Evolutionary conservation across 2,329 filamentous ascomycete species (phyloP), one percentile per base, ranked within the genome.

Genomic region (Cyclaneusma minus): DNA sequence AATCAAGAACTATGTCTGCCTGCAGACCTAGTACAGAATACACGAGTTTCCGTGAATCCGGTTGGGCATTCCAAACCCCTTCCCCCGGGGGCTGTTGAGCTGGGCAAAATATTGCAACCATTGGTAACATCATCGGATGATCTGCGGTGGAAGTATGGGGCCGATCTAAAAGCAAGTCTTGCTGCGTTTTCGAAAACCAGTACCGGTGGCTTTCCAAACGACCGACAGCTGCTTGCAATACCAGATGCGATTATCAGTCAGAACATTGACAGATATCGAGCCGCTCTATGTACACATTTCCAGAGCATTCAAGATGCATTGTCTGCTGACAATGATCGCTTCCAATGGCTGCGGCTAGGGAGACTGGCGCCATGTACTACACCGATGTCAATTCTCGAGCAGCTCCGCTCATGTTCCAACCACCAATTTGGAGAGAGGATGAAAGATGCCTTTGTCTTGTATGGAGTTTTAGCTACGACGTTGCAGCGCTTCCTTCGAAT

Each of bases 401-500:
- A 56, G 17, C 40, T 63, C 1, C 44, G 50, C 13, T 50, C 47
- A 1, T 46, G 36, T 1, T 45, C 43, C 0, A 30, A 25, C 4
- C 22, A 25, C 3, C 4, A 7, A 1, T 49, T 60, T 21, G 43
- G 45, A 0, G 7, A 24, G 0, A 35, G 35, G 1, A 49, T 52
- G 37, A 53, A 50, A 32, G 35, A 48, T 13, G 32, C 31, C 1
- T 28, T 64, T 3, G 39, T 58, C 1, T 27, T 34, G 1, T 54
- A 57, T 21, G 60, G 44, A 0, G 7, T 55, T 3, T 41, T 46
- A 0, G 40, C 61, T 9, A 51, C 47, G 2, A 35, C 39, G 0
- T 30, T 56, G 4, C 60, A 64, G 33, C 51, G 50, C 3, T 34
- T 58, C 4, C 33, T 55, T 10, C 49, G 60, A 1, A 44, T 64